Conservation (phyloP, 202 grass and related monocot species). For the Bolboschoenoplectus hybrid region DNA sequence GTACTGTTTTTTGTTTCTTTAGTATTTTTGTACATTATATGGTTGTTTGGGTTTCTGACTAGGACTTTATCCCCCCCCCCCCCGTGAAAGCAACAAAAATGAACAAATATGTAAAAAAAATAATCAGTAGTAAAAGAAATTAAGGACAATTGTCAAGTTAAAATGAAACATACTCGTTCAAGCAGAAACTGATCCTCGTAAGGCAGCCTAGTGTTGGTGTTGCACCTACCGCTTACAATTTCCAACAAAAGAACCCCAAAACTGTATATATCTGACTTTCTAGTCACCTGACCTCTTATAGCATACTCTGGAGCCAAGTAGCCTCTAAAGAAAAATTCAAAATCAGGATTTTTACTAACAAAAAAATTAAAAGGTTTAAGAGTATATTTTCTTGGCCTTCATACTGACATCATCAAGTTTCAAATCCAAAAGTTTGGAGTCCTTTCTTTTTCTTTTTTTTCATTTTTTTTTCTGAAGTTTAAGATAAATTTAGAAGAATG, state of each 20-base stretch:
- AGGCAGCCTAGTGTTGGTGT: conserved; percentile 80
- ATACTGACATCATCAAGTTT: conserved; percentile 4
- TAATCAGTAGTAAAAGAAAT: background rate
- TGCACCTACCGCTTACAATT: conserved; percentile 90
- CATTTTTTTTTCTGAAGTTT: background rate
- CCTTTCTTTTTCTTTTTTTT: background rate
- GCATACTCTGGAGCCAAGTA: conserved; percentile 95
- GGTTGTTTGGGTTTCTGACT: background rate
- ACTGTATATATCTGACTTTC: conserved; percentile 94
- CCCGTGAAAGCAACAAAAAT: background rate
- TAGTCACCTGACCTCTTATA: conserved; percentile 91
- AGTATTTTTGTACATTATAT: conserved; percentile 4
- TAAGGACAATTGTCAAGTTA: background rate
- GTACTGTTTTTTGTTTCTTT: background rate
- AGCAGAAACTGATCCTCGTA: conserved; percentile 75
- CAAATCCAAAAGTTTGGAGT: background rate
- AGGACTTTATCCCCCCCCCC: background rate
- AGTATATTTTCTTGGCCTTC: background rate
- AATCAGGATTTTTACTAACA: background rate
- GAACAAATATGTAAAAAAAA: background rate
- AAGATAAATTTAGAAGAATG: conserved; percentile 15
- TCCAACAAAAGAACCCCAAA: conserved; percentile 91
- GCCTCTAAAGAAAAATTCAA: conserved; percentile 51
- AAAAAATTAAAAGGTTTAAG: background rate
- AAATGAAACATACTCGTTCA: conserved; percentile 62